A percentile compares a stretch with the other conserved stretches of the same genome.
Evolutionary conservation across 495 filamentous ascomycete species (phyloP).

Genomic region (Mytilinidion resinicola): DNA sequence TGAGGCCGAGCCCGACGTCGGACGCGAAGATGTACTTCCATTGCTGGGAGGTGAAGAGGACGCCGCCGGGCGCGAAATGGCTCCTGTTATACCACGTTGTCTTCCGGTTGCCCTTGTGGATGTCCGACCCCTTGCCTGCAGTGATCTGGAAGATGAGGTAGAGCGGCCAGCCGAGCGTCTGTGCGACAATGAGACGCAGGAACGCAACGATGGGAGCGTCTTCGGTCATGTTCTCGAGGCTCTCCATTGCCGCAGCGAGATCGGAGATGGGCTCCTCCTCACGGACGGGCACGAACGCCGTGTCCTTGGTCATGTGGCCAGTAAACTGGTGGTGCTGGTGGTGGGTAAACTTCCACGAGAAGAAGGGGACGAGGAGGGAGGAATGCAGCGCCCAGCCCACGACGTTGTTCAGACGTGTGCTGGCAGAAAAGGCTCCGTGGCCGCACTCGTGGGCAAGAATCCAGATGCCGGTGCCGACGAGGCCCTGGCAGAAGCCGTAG

Average conservation of each 20-base stretch:
- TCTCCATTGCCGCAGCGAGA: constrained; percentile 62
- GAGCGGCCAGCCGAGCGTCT: constrained; percentile 83
- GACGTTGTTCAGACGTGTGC: constrained; percentile 55
- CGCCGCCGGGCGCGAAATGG: constrained; percentile 85
- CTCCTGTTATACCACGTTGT: constrained; percentile 82
- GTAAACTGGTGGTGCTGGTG: constrained; percentile 81
- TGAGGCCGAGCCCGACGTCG: constrained; percentile 49
- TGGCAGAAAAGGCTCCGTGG: constrained; percentile 65
- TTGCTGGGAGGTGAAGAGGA: constrained; percentile 87
- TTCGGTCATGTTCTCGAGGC: constrained; percentile 81
- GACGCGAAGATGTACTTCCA: constrained; percentile 61
- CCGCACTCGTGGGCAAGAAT: constrained; percentile 84
- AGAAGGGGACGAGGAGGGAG: constrained; percentile 61
- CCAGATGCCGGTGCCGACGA: constrained; percentile 76
- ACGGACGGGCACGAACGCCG: constrained; percentile 92
- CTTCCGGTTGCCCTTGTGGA: constrained; percentile 73
- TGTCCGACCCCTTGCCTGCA: constrained; percentile 72
- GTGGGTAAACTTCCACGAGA: constrained; percentile 72
- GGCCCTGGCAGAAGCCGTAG: constrained; percentile 69
- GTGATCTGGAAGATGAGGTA: constrained; percentile 86
- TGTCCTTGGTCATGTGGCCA: constrained; percentile 89
- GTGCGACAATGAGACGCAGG: constrained; percentile 68
- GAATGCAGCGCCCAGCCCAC: constrained; percentile 64
- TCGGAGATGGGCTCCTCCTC: constrained; percentile 66
- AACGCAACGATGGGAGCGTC: constrained; percentile 85